Evolutionary conservation across 495 filamentous ascomycete species (phyloP).

Genomic region (Xylaria longipes): DNA sequence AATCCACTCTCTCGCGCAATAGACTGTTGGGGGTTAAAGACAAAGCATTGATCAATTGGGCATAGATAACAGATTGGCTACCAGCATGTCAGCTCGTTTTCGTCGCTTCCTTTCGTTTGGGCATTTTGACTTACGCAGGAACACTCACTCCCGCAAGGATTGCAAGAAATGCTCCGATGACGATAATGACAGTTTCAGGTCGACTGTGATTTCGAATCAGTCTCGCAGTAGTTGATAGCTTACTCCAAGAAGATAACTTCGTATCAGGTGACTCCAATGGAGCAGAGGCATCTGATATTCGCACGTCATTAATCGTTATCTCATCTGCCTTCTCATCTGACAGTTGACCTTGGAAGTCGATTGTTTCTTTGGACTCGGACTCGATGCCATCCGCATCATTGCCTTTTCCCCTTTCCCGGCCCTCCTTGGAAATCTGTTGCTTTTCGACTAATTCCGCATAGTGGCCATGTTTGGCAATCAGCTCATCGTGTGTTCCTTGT

Average conservation of each 20-base stretch:
- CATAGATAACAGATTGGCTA: conserved; percentile 1
- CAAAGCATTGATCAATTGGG: not conserved
- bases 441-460: conserved; percentile 61
- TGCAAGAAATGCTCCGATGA: not conserved
- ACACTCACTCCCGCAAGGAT: not conserved
- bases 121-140: not conserved
- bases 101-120: not conserved
- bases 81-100: not conserved
- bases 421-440: conserved; percentile 35
- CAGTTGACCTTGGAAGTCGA: not conserved
- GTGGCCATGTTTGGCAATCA: conserved; percentile 62
- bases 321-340: not conserved
- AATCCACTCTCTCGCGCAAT: not conserved
- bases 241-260: not conserved
- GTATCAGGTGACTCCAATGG: not conserved
- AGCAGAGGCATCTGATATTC: not conserved
- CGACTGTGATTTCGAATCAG: conserved; percentile 2
- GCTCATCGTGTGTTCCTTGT: conserved; percentile 68
- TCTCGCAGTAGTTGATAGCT: not conserved
- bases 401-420: not conserved
- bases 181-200: not conserved
- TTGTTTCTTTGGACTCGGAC: not conserved
- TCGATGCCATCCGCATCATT: not conserved
- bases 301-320: not conserved
- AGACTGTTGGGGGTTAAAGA: not conserved